These are phyloP conservation scores for Xylariaceae sp. DNA, from an alignment of 2,329 filamentous ascomycete species.

Conservation along the genomic window DNA sequence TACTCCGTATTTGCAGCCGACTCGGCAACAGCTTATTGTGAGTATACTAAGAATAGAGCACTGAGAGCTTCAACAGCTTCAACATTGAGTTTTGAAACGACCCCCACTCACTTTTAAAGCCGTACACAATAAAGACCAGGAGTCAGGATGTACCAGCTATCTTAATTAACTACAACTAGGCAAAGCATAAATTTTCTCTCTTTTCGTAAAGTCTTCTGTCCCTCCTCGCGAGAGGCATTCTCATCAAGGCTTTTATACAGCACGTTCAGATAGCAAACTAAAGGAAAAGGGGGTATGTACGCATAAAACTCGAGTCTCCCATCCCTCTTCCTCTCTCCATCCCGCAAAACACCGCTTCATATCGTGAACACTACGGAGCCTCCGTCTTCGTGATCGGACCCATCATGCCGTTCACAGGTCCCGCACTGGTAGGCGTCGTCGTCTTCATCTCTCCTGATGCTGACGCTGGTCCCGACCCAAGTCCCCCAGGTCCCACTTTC, in stretches of 20 bases:
- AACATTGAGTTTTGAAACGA: too few relatives aligned
- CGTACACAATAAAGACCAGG: too few relatives aligned
- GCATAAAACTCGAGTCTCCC: constrained; percentile 15
- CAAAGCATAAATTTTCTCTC: too few relatives aligned
- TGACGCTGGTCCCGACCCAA: constrained; percentile 40
- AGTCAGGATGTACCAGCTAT: too few relatives aligned
- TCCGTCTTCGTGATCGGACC: constrained; percentile 47
- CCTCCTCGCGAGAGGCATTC: constrained; percentile 17
- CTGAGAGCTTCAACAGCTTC: too few relatives aligned
- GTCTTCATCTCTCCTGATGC: constrained; percentile 51
- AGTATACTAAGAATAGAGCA: too few relatives aligned
- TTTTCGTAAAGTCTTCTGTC: background rate
- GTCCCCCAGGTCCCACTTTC: constrained; percentile 44
- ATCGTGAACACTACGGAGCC: constrained; percentile 27
- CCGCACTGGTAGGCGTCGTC: constrained; percentile 44
- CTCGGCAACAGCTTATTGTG: too few relatives aligned
- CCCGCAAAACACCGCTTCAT: background rate
- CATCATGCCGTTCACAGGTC: constrained; percentile 47
- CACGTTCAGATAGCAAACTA: constrained; percentile 12
- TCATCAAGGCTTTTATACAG: constrained; percentile 19
- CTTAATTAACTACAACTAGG: too few relatives aligned
- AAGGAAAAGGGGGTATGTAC: constrained; percentile 24
- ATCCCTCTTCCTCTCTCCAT: constrained; percentile 6
- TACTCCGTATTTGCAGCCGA: too few relatives aligned
- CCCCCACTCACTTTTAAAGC: too few relatives aligned